These are phyloP conservation scores for Pugionium dolabratum DNA, from an alignment of 345 rosid genomes.

Conservation along the genomic window DNA sequence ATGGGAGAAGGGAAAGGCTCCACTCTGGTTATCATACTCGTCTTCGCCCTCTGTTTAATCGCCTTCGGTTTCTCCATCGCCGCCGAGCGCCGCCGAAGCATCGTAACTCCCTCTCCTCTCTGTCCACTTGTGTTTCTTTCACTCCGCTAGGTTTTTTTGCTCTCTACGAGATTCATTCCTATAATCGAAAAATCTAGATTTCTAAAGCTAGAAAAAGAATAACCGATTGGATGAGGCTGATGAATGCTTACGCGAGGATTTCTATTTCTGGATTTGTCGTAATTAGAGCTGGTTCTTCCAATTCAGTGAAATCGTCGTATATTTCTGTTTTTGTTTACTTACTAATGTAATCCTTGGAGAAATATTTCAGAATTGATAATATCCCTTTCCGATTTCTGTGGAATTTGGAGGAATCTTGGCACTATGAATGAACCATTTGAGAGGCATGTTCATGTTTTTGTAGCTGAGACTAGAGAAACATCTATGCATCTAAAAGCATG, in stretches of 20 bases:
- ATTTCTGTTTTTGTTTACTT: background rate
- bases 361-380: background rate
- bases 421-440: no score
- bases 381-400: background rate
- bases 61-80: conserved; percentile 97
- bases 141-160: conserved; percentile 2
- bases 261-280: conserved; percentile 3
- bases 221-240: background rate
- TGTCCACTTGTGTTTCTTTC: conserved; percentile 1
- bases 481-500: background rate
- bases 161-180: background rate
- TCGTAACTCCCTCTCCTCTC: conserved; percentile 42
- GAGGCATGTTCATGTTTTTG: background rate
- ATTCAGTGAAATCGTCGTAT: background rate
- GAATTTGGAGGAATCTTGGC: no score
- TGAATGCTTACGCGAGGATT: background rate
- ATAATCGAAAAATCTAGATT: background rate
- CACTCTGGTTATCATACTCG: conserved; percentile 67
- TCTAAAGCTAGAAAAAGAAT: background rate
- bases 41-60: conserved; percentile 70
- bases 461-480: conserved; percentile 10
- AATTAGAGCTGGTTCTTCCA: background rate
- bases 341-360: background rate
- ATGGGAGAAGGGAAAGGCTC: conserved; percentile 75
- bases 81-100: conserved; percentile 91